These are phyloP conservation scores for Parmelia sp. DNA, from an alignment of 495 filamentous ascomycete species.

Conservation along the genomic window DNA sequence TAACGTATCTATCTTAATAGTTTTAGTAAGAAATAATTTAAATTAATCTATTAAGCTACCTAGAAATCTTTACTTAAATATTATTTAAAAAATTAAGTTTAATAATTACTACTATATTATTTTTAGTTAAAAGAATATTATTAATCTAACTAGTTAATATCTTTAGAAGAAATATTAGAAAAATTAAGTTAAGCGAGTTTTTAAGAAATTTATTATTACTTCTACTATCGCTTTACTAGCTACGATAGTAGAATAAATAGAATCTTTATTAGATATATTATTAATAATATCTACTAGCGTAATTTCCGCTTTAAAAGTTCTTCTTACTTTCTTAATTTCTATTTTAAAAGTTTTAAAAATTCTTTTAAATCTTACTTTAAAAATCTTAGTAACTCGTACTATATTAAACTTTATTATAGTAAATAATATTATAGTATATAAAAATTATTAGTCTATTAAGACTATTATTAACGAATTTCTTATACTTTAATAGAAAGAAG, in stretches of 20 bases:
- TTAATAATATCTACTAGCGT: not conserved
- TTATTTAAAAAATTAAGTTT: slow-evolving; percentile 1
- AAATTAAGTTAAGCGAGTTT: slow-evolving; percentile 3
- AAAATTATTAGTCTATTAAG: too few species aligned
- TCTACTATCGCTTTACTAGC: not conserved
- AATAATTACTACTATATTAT: slow-evolving; percentile 8
- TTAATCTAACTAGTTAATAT: not conserved
- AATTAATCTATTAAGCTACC: not conserved
- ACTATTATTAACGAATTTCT: too few species aligned
- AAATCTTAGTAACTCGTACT: too few species aligned
- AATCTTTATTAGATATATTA: too few species aligned
- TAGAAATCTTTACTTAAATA: not conserved
- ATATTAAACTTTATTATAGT: not conserved
- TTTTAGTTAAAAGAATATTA: not conserved
- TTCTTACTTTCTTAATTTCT: not conserved
- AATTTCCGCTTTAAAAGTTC: not conserved
- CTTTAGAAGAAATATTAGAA: slow-evolving; percentile 2
- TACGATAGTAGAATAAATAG: too few species aligned
- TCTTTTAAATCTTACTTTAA: too few species aligned
- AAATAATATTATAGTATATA: not conserved
- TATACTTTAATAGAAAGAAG: too few species aligned
- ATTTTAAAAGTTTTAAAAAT: too few species aligned
- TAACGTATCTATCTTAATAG: not conserved
- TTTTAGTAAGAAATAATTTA: not conserved
- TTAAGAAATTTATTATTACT: not conserved